Conservation (phyloP, 2,329 filamentous ascomycete genomes). For the Colletotrichum abscissum region DNA sequence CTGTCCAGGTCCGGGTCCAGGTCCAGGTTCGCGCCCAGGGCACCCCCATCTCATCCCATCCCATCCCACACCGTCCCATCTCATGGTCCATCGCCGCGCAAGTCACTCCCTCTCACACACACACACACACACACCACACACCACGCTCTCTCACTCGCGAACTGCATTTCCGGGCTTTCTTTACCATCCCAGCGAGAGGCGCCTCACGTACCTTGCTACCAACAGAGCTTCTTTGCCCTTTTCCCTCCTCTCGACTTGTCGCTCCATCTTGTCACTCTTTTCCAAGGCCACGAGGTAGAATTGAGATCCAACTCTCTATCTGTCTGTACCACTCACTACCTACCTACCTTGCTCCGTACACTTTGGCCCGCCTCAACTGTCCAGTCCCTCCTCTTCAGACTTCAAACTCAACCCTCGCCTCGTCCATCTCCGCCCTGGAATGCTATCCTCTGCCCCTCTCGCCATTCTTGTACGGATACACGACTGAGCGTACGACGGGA, state of each 20-base stretch:
- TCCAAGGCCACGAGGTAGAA: not conserved
- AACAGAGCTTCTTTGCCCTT: not conserved
- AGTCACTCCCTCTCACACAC: not conserved
- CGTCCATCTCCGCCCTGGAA: slow-evolving; percentile 17
- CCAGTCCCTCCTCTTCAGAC: not conserved
- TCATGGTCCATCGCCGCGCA: not conserved
- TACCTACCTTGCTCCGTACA: no score
- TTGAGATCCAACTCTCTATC: not conserved
- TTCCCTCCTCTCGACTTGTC: not conserved
- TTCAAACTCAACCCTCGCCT: not conserved
- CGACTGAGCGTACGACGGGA: slow-evolving; percentile 1
- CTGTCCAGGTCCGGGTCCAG: not conserved
- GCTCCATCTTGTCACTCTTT: not conserved
- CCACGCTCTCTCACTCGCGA: not conserved
- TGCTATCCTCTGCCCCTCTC: slow-evolving; percentile 25
- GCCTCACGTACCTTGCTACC: not conserved
- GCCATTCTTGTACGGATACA: not conserved
- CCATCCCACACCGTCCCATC: not conserved
- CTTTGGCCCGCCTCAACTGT: not conserved
- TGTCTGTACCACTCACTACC: not conserved
- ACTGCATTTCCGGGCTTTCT: not conserved
- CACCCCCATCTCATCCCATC: not conserved
- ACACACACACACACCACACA: not conserved
- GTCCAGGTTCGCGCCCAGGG: not conserved
- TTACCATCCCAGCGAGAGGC: not conserved